Conservation (phyloP, 768 basidiomycete species). For the Tylopilus subfusipes region DNA sequence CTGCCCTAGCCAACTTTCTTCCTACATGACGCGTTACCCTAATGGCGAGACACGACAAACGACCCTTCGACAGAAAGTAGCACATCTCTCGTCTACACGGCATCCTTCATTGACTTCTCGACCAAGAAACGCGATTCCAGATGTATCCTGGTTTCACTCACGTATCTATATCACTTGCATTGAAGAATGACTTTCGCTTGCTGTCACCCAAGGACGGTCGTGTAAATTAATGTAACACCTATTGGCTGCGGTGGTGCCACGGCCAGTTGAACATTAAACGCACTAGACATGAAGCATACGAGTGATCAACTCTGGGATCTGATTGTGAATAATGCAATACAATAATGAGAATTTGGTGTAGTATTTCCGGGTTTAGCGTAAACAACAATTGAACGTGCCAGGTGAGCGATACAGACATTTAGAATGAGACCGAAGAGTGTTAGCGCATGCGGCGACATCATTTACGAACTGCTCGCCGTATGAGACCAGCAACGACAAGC, state of each 20-base stretch:
- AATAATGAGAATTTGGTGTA: conserved; percentile 25
- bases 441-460: conserved; percentile 19
- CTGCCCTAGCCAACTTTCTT: conserved; percentile 51
- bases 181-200: conserved; percentile 19
- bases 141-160: conserved; percentile 26
- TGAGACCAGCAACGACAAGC: conserved; percentile 65
- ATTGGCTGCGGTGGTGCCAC: conserved; percentile 1
- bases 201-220: conserved; percentile 10
- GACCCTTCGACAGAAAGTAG: conserved; percentile 1
- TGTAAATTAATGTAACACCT: conserved; percentile 32
- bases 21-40: conserved; percentile 44
- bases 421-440: conserved; percentile 10
- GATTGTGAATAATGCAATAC: conserved; percentile 18
- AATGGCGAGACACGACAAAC: conserved; percentile 1
- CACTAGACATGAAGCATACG: background rate
- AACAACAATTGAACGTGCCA: conserved; percentile 9
- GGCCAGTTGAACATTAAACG: background rate
- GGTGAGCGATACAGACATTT: conserved; percentile 16
- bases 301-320: conserved; percentile 9
- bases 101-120: conserved; percentile 7
- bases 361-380: conserved; percentile 9
- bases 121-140: conserved; percentile 18
- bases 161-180: conserved; percentile 33
- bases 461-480: conserved; percentile 76
- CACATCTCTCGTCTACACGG: conserved; percentile 10